Evolutionary conservation across 2,329 filamentous ascomycete species (phyloP), one percentile per base, ranked within the genome.

Genomic region (Niveomyces coronatus): DNA sequence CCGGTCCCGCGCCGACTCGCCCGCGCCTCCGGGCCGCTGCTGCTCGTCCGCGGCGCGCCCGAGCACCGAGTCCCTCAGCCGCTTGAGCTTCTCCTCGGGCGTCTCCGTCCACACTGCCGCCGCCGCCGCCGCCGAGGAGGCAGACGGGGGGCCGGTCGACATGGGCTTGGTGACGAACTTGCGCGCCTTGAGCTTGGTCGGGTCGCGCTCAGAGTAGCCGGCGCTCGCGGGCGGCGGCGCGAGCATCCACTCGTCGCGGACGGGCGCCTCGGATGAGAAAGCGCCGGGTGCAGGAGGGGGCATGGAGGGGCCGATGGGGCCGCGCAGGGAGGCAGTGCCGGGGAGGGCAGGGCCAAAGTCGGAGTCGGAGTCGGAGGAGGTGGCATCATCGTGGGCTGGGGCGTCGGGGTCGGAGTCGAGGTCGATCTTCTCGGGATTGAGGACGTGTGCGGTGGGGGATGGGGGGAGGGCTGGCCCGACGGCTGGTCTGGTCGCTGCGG

Each of bases 81-180:
- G 72, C 57, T 82, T 79, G 41, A 84, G 76, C 58, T 93, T 94
- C 60, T 95, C 75, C 55, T 89, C 84, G 0, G 86, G 84, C 8
- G 86, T 94, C 58, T 96, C 89, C 1, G 85, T 88, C 89, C 89
- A 96, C 30, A 89, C 76, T 16, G 76, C 77, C 52, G 74, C 72
- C 31, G 4, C 55, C 58, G 9, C 51, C 44, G 9, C 47, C 48
- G 9, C 49, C 44, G 0, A 49, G 38, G 1, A 55, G 50, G 4
- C 55, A 53, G 3, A 62, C 57, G n/a, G 58, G 35, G 20, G 11
- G 15, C 16, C 17, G 16, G 32, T 14, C 13, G 19, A 19, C 19
- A 9, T 9, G 10, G 64, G 63, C 4, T 73, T 71, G 26, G 82
- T 82, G 36, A 85, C 79, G 65, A 95, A 96, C 47, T 85, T 87